Percentiles rank a stretch among this genome's conserved stretches.
Evolutionary conservation across 176 grass and related monocot species (phyloP).

Genomic region (Phragmites australis): DNA sequence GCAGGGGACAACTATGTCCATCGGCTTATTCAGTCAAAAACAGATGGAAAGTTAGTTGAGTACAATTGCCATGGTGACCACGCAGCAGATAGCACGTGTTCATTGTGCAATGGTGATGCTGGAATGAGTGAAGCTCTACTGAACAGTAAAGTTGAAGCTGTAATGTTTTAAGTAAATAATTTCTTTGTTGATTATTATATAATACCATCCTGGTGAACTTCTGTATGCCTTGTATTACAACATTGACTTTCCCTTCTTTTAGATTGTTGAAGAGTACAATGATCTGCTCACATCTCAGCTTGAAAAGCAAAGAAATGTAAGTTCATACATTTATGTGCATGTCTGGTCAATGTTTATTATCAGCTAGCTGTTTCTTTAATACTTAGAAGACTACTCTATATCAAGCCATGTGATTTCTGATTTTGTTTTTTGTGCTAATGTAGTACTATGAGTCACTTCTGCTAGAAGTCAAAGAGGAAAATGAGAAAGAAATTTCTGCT

Average conservation of each 20-base stretch:
- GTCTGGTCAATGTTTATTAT: slow-evolving; percentile 21
- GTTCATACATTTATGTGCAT: slow-evolving; percentile 20
- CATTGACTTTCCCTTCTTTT: slow-evolving; percentile 38
- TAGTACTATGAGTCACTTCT: slow-evolving; percentile 88
- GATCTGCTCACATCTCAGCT: slow-evolving; percentile 89
- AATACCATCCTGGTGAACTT: slow-evolving; percentile 33
- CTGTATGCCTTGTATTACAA: background rate
- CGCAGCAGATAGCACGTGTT: slow-evolving; percentile 42
- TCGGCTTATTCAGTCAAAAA: slow-evolving; percentile 97
- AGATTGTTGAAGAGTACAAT: slow-evolving; percentile 94
- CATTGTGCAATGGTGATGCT: slow-evolving; percentile 53
- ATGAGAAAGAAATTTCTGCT: slow-evolving; percentile 63
- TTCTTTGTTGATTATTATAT: slow-evolving; percentile 30
- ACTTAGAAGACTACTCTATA: background rate
- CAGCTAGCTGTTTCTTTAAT: background rate
- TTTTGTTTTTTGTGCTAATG: slow-evolving; percentile 41
- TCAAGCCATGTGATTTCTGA: slow-evolving; percentile 7
- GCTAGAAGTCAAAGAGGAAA: slow-evolving; percentile 76
- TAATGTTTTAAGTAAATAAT: slow-evolving; percentile 61
- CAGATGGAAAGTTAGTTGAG: slow-evolving; percentile 85
- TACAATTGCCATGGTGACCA: slow-evolving; percentile 62
- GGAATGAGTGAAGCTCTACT: slow-evolving; percentile 77
- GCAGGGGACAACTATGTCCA: slow-evolving; percentile 97
- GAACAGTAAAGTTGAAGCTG: slow-evolving; percentile 91
- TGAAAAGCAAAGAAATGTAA: slow-evolving; percentile 99